Evolutionary conservation across 108 stramenopile genomes (phyloP), one percentile per base, ranked within the genome.

Genomic region (Stephanodiscus triporus): DNA sequence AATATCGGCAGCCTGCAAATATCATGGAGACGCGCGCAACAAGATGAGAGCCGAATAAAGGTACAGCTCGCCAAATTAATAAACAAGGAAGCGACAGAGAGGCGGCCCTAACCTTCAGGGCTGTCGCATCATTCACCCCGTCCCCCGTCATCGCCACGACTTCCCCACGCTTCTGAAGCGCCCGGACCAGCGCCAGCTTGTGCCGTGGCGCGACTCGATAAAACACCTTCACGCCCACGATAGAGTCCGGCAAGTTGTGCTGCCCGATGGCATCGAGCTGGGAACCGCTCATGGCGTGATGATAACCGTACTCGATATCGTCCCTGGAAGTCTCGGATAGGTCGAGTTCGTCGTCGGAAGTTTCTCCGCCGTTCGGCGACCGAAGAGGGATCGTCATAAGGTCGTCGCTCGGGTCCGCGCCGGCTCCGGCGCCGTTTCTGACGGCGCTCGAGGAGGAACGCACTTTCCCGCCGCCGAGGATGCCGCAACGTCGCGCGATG

Each of bases 101-200:
- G 66, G 32, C 42, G 29, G 23, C 48, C 59, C 65, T 63, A 42
- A 86, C 94, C 81, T 97, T 97, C 50, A 99, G 84, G 13, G 99
- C 97, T 13, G 94, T 89, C 7, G 97, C 97, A 73, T 98, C 99
- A 76, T 98, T 98, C 0, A 99, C 99, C 54, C 96, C 97, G 70
- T 98, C 97, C 0, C 98, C 99, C 1, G 98, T 98, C 97, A 98
- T 98, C 43, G 96, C 98, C 37, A 98, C 98, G 57, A 98, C 93
- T 49, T 97, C 95, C 17, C 97, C 97, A 34, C 78, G 59, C 34
- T 81, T 68, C 77, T 98, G 98, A 24, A 98, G 78, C 23, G 98
- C 97, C 26, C 94, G 77, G 27, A 99, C 98, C 66, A 99, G 87
- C 42, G 86, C 90, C 36, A 98, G 86, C 73, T 99, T 99, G 77